phyloP scores from a whole-genome alignment of 805 yeast species.

The Grigorovia transvaalensis region DNA sequence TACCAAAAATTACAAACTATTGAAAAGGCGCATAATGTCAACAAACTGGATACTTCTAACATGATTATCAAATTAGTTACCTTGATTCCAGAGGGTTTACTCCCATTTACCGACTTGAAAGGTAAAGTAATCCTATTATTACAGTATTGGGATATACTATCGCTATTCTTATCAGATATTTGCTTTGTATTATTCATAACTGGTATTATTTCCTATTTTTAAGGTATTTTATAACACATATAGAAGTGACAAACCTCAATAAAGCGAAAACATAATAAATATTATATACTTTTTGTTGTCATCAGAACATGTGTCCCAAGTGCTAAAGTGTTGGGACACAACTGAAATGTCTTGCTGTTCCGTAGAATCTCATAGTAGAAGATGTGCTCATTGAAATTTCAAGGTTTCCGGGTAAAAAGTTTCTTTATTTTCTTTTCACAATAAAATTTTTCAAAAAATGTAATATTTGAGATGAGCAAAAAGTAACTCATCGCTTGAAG shows the following conservation, averaged over 20 bases:
- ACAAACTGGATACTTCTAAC: conserved; percentile 20
- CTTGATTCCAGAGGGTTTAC: conserved; percentile 27
- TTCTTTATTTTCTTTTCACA: neutral
- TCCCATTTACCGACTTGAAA: conserved; percentile 22
- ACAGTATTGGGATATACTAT: conserved; percentile 28
- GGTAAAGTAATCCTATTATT: conserved; percentile 18
- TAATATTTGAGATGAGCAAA: neutral
- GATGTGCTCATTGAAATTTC: neutral
- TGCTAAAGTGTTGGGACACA: too few relatives aligned
- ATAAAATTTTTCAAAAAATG: neutral
- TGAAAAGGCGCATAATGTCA: conserved; percentile 19
- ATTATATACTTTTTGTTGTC: too few relatives aligned
- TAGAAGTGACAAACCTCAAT: too few relatives aligned
- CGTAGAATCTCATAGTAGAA: neutral
- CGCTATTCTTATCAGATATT: conserved; percentile 25
- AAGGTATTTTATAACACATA: neutral
- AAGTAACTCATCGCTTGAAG: neutral
- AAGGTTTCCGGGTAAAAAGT: neutral
- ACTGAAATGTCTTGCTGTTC: too few relatives aligned
- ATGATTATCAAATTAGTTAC: conserved; percentile 23
- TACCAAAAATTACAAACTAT: conserved; percentile 21
- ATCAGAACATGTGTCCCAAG: too few relatives aligned
- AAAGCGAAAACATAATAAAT: too few relatives aligned
- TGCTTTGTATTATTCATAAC: conserved; percentile 24
- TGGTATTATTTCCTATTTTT: conserved; percentile 20